These are phyloP conservation scores for Melampsora medusae DNA, from an alignment of 1,284 basidiomycete species.

Conservation along the genomic window DNA sequence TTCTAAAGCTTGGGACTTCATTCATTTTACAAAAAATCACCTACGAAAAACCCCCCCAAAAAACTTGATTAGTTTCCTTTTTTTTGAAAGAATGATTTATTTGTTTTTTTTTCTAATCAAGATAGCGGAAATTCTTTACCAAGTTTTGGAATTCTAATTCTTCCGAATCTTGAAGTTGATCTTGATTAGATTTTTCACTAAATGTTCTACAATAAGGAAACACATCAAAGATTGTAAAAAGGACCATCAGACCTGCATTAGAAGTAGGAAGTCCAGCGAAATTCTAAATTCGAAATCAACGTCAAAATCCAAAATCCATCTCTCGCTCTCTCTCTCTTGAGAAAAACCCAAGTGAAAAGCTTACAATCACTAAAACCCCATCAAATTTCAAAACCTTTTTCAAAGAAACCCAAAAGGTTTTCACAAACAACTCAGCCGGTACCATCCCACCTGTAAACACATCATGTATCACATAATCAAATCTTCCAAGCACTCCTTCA, in stretches of 20 bases:
- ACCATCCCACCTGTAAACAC: conserved; percentile 86
- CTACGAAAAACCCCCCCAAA: no score
- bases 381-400: conserved; percentile 66
- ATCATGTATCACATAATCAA: conserved; percentile 80
- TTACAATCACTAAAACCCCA: conserved; percentile 74
- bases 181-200: conserved; percentile 62
- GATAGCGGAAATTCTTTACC: conserved; percentile 44
- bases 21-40: conserved; percentile 27
- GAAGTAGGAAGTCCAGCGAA: conserved; percentile 69
- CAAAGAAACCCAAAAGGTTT: conserved; percentile 74
- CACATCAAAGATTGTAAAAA: conserved; percentile 66
- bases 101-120: background rate
- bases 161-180: background rate
- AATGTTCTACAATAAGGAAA: conserved; percentile 77
- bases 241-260: conserved; percentile 65
- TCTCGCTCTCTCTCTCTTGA: background rate
- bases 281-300: conserved; percentile 59
- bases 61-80: no score
- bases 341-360: conserved; percentile 49
- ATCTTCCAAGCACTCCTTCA: conserved; percentile 53
- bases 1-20: conserved; percentile 3
- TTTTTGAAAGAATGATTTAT: background rate
- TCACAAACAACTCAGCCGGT: conserved; percentile 74
- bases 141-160: conserved; percentile 45
- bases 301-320: conserved; percentile 28